phyloP scores from a whole-genome alignment of 2,329 filamentous ascomycete species.

The Aspergillus floridensis region DNA sequence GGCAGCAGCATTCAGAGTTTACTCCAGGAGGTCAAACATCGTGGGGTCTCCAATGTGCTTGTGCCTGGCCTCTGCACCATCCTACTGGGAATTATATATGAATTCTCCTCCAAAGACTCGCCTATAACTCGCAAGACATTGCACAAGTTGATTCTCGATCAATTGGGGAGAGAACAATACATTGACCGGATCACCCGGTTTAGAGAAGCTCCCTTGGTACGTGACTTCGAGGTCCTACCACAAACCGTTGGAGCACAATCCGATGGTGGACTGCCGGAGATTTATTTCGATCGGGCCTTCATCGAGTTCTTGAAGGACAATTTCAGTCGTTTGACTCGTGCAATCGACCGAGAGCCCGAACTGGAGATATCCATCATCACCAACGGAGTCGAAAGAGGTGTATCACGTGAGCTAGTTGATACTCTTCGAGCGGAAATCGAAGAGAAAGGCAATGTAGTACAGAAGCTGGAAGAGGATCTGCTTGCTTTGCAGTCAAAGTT shows the following conservation, averaged over 20 bases:
- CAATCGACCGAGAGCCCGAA: slow-evolving; percentile 86
- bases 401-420: slow-evolving; percentile 92
- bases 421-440: slow-evolving; percentile 73
- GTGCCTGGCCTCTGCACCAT: slow-evolving; percentile 80
- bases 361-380: slow-evolving; percentile 78
- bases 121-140: slow-evolving; percentile 79
- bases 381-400: slow-evolving; percentile 79
- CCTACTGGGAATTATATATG: slow-evolving; percentile 84
- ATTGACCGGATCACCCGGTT: slow-evolving; percentile 76
- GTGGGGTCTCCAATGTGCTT: slow-evolving; percentile 60
- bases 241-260: slow-evolving; percentile 60
- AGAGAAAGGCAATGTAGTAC: slow-evolving; percentile 63
- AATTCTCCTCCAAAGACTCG: slow-evolving; percentile 97
- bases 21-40: slow-evolving; percentile 69
- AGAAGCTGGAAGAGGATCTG: slow-evolving; percentile 57
- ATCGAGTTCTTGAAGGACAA: slow-evolving; percentile 96
- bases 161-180: slow-evolving; percentile 82
- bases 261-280: slow-evolving; percentile 64
- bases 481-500: slow-evolving; percentile 55
- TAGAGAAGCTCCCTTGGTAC: slow-evolving; percentile 71
- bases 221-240: slow-evolving; percentile 84
- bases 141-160: slow-evolving; percentile 71
- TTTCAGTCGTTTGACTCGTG: slow-evolving; percentile 77
- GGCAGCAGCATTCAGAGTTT: slow-evolving; percentile 88
- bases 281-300: slow-evolving; percentile 82